A percentile compares a stretch with the other conserved stretches of the same genome.
phyloP scores from a whole-genome alignment of 768 basidiomycete genomes.

The Lepiota venenata region DNA sequence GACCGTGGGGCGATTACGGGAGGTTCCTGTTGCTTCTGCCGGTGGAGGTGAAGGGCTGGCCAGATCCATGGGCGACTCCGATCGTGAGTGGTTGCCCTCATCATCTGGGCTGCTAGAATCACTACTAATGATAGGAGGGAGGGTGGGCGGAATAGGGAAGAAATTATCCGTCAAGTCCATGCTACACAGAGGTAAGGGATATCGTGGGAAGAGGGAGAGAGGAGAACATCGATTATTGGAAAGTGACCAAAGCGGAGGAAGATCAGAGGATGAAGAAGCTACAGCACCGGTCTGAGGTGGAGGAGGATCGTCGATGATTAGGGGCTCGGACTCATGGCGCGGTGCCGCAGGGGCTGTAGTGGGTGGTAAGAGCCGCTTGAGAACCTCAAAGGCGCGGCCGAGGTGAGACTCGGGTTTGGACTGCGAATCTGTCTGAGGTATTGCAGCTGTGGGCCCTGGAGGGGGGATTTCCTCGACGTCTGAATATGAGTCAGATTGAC shows the following conservation, averaged over 20 bases:
- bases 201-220: slow-evolving; percentile 2
- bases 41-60: slow-evolving; percentile 34
- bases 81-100: slow-evolving; percentile 26
- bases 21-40: slow-evolving; percentile 26
- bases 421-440: slow-evolving; percentile 16
- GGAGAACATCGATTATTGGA: slow-evolving; percentile 7
- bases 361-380: slow-evolving; percentile 31
- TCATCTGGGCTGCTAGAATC: background rate
- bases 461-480: slow-evolving; percentile 53
- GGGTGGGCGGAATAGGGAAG: slow-evolving; percentile 2
- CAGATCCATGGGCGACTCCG: slow-evolving; percentile 48
- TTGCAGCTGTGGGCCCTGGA: slow-evolving; percentile 17
- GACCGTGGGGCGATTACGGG: slow-evolving; percentile 43
- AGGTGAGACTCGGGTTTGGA: slow-evolving; percentile 10
- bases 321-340: background rate
- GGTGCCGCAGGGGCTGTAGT: slow-evolving; percentile 16
- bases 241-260: slow-evolving; percentile 5
- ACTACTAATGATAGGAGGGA: background rate
- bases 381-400: slow-evolving; percentile 26
- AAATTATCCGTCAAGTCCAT: background rate
- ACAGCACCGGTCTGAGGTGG: background rate
- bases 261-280: slow-evolving; percentile 2
- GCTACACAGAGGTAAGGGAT: background rate
- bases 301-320: background rate
- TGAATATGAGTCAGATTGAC: slow-evolving; percentile 36